Conservation (phyloP, 1,284 basidiomycete genomes). For the Entoloma clypeatum region DNA sequence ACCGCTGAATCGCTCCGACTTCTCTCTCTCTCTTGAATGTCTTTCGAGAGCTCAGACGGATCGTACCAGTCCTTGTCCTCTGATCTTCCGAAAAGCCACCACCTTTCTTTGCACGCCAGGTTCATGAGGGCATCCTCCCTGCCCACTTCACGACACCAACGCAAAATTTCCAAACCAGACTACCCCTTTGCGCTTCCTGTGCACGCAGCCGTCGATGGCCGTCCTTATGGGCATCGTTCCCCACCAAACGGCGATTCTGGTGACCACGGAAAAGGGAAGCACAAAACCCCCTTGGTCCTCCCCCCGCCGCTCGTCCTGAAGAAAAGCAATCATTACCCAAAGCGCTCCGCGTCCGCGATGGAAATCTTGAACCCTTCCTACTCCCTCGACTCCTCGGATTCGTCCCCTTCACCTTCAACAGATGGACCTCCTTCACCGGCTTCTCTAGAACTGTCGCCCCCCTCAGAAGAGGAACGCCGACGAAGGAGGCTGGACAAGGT, state of each 20-base stretch:
- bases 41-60: constrained; percentile 5
- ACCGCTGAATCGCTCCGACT: not conserved
- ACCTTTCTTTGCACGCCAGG: not conserved
- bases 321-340: constrained; percentile 11
- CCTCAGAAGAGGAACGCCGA: constrained; percentile 14
- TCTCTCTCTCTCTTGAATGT: constrained; percentile 2
- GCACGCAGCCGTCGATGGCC: too few species aligned
- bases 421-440: constrained; percentile 4
- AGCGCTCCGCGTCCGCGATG: constrained; percentile 4
- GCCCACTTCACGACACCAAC: not conserved
- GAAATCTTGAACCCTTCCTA: constrained; percentile 14
- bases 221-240: constrained; percentile 4
- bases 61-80: constrained; percentile 1
- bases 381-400: not conserved
- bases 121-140: constrained; percentile 1
- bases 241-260: constrained; percentile 7
- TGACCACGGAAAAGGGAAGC: not conserved
- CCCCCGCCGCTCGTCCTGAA: constrained; percentile 14
- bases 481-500: constrained; percentile 16
- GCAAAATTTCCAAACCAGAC: not conserved
- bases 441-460: constrained; percentile 8
- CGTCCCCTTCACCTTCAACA: not conserved
- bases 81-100: not conserved
- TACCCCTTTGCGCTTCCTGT: too few species aligned
- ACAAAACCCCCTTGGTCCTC: constrained; percentile 7